Conservation (phyloP, 352 stramenopile genomes). For the Ophiocytium majus region DNA sequence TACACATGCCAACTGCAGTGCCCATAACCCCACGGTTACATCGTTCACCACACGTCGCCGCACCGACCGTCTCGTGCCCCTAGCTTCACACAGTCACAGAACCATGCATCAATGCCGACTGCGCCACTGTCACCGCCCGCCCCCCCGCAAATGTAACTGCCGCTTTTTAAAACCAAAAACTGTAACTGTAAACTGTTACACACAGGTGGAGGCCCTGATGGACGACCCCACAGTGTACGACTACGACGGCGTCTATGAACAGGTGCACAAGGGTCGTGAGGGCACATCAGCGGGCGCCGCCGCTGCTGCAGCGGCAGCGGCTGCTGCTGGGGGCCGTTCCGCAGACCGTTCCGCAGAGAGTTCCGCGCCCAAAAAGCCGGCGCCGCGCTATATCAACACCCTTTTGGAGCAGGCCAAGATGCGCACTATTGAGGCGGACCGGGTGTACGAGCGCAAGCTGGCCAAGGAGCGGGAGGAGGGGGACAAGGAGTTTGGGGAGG, state of each 20-base stretch:
- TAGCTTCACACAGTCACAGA: too few species aligned
- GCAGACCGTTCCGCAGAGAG: slow-evolving; percentile 18
- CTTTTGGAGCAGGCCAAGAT: slow-evolving; percentile 82
- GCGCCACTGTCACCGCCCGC: too few species aligned
- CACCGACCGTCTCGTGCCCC: too few species aligned
- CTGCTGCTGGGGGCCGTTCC: too few species aligned
- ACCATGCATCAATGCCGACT: too few species aligned
- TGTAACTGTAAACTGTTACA: too few species aligned
- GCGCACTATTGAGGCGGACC: slow-evolving; percentile 78
- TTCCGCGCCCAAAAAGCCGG: slow-evolving; percentile 73
- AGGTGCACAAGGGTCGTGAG: slow-evolving; percentile 62
- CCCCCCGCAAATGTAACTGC: too few species aligned
- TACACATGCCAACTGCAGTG: too few species aligned
- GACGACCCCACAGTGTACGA: slow-evolving; percentile 79
- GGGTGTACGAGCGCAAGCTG: slow-evolving; percentile 75
- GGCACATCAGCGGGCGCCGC: slow-evolving; percentile 25
- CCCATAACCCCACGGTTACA: too few species aligned
- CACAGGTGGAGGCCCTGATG: slow-evolving; percentile 49
- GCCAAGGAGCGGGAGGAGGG: slow-evolving; percentile 76
- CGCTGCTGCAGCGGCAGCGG: neutral
- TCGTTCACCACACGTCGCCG: too few species aligned
- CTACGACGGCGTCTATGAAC: slow-evolving; percentile 82
- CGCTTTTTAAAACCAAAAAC: too few species aligned
- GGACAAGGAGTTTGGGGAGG: slow-evolving; percentile 67
- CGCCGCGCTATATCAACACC: slow-evolving; percentile 80